A percentile compares a stretch with the other conserved stretches of the same genome.
phyloP scores from a whole-genome alignment of 176 grass and related monocot genomes.

The sorghum (Sorghum bicolor) region DNA sequence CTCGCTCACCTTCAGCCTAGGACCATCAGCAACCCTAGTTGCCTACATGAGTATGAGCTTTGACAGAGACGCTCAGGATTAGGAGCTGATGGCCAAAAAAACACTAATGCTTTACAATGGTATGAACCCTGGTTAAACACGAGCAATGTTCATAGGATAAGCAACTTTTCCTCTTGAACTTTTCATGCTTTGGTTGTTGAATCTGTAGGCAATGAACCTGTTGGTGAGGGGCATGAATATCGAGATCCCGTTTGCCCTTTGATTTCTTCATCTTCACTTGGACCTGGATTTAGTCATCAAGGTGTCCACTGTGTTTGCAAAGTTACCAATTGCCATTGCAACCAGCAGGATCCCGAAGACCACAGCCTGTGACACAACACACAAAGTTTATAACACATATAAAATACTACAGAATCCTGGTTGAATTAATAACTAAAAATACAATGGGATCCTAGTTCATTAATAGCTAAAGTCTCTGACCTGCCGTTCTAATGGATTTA shows the following conservation, averaged over 20 bases:
- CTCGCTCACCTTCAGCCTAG: slow-evolving; percentile 31
- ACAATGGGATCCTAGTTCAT: no score
- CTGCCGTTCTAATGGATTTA: no score
- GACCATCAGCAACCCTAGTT: slow-evolving; percentile 34
- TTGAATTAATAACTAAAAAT: not conserved
- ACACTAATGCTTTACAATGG: slow-evolving; percentile 49
- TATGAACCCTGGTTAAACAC: slow-evolving; percentile 27
- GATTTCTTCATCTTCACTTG: slow-evolving; percentile 87
- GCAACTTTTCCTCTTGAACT: not conserved
- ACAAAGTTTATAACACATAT: slow-evolving; percentile 14
- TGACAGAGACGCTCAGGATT: slow-evolving; percentile 5
- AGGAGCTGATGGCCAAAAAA: slow-evolving; percentile 32
- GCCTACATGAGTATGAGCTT: slow-evolving; percentile 19
- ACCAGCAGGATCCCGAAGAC: slow-evolving; percentile 77
- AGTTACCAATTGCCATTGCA: slow-evolving; percentile 92
- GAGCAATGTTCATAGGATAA: slow-evolving; percentile 4
- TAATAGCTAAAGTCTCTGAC: no score
- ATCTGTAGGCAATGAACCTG: slow-evolving; percentile 26
- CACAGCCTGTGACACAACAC: slow-evolving; percentile 51
- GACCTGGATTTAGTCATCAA: slow-evolving; percentile 72
- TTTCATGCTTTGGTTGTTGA: slow-evolving; percentile 35
- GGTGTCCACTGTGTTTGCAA: slow-evolving; percentile 83
- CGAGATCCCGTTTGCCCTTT: slow-evolving; percentile 60
- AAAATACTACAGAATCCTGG: not conserved
- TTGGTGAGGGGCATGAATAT: slow-evolving; percentile 30